A percentile compares a stretch with the other conserved stretches of the same genome.
phyloP scores from a whole-genome alignment of 495 filamentous ascomycete species.

The Haplographium delicatum region DNA sequence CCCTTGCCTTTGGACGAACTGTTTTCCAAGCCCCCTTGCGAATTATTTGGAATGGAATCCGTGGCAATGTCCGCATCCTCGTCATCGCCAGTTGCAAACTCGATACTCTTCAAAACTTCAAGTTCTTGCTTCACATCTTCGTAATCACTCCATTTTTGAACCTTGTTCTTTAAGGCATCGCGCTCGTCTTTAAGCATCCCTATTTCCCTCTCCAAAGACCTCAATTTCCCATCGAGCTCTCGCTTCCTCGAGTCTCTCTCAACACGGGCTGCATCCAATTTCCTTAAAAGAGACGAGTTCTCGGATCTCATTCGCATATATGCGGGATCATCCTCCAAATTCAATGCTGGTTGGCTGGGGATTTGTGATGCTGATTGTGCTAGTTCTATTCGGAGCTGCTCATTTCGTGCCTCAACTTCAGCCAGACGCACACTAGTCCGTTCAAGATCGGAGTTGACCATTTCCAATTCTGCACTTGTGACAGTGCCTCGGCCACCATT shows the following conservation, averaged over 20 bases:
- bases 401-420: constrained; percentile 90
- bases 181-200: constrained; percentile 60
- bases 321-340: constrained; percentile 78
- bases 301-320: constrained; percentile 85
- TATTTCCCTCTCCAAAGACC: constrained; percentile 68
- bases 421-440: constrained; percentile 80
- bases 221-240: constrained; percentile 64
- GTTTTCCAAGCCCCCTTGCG: constrained; percentile 31
- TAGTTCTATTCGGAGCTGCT: constrained; percentile 84
- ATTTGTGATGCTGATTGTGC: constrained; percentile 79
- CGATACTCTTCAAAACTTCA: constrained; percentile 95
- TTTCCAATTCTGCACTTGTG: constrained; percentile 85
- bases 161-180: constrained; percentile 66
- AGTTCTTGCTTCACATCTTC: constrained; percentile 93
- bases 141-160: constrained; percentile 90
- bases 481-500: constrained; percentile 50
- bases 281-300: constrained; percentile 83
- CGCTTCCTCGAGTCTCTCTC: constrained; percentile 77
- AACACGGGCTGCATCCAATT: constrained; percentile 72
- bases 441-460: constrained; percentile 86
- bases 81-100: constrained; percentile 88
- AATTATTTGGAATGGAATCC: constrained; percentile 7
- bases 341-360: constrained; percentile 47
- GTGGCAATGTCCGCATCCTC: constrained; percentile 41
- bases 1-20: constrained; percentile 57